phyloP scores from a whole-genome alignment of 768 basidiomycete genomes.

The Boletus fagicola region DNA sequence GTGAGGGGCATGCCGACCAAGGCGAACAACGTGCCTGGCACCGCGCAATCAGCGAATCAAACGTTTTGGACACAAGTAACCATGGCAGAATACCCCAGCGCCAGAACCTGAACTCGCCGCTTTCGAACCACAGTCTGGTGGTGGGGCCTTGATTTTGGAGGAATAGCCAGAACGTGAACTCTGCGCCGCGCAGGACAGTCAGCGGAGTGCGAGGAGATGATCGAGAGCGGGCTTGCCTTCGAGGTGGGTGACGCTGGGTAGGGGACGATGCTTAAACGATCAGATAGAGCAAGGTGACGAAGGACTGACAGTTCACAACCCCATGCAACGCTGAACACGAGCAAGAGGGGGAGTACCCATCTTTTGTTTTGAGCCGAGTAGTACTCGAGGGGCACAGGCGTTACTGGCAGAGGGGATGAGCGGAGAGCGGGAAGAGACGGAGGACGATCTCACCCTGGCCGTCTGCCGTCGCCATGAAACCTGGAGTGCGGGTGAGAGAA shows the following conservation, averaged over 20 bases:
- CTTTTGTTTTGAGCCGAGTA: constrained; percentile 47
- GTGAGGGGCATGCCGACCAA: constrained; percentile 73
- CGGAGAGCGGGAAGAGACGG: not conserved
- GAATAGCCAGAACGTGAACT: constrained; percentile 82
- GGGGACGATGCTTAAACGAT: not conserved
- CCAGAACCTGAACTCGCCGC: constrained; percentile 78
- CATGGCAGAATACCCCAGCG: constrained; percentile 48
- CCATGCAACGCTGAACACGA: constrained; percentile 73
- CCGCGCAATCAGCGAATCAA: constrained; percentile 15
- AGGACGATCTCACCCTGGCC: constrained; percentile 13
- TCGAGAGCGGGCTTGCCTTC: constrained; percentile 51
- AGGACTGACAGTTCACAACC: constrained; percentile 63
- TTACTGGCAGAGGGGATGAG: constrained; percentile 38
- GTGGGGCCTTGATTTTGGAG: constrained; percentile 72
- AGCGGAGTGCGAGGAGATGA: constrained; percentile 3
- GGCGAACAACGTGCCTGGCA: constrained; percentile 58
- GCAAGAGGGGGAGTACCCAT: constrained; percentile 68
- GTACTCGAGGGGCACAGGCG: constrained; percentile 52
- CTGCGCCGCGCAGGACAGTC: constrained; percentile 35
- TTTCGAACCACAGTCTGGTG: constrained; percentile 74
- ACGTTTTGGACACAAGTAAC: not conserved
- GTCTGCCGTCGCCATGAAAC: constrained; percentile 11
- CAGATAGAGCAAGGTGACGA: not conserved
- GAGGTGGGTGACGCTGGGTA: constrained; percentile 67
- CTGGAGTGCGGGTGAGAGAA: constrained; percentile 10